Percentiles rank a stretch among this genome's conserved stretches.
phyloP scores from a whole-genome alignment of 495 filamentous ascomycete species.

The Penicillium bialowiezense region DNA sequence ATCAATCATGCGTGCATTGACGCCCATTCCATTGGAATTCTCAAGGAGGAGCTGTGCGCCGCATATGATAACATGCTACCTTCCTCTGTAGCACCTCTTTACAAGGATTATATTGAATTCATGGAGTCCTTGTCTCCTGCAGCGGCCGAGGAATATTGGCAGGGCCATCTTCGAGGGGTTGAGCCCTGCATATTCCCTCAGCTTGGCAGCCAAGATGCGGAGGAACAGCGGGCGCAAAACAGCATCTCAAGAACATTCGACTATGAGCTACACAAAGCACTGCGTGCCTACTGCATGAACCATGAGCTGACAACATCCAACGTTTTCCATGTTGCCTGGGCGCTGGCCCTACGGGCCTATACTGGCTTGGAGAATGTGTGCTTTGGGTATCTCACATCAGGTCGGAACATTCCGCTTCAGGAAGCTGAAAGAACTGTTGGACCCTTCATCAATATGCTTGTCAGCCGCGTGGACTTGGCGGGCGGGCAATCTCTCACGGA shows the following conservation, averaged over 20 bases:
- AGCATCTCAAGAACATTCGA: no score
- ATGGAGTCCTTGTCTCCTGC: background rate
- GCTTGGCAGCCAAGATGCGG: no score
- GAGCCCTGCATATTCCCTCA: no score
- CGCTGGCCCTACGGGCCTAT: slow-evolving; percentile 38
- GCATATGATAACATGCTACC: background rate
- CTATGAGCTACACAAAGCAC: no score
- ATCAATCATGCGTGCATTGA: background rate
- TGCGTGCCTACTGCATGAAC: no score
- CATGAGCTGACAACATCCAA: no score
- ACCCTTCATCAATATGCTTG: slow-evolving; percentile 23
- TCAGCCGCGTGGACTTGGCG: slow-evolving; percentile 19
- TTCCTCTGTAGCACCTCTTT: background rate
- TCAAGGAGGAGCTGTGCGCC: background rate
- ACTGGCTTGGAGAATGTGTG: slow-evolving; percentile 41
- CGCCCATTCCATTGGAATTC: background rate
- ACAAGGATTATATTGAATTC: background rate
- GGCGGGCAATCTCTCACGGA: no score
- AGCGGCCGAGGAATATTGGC: background rate
- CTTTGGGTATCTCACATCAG: slow-evolving; percentile 41
- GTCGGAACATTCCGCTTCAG: slow-evolving; percentile 24
- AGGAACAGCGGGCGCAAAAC: no score
- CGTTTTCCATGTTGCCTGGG: slow-evolving; percentile 41
- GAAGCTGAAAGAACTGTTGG: slow-evolving; percentile 15
- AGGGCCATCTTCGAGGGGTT: no score